These are phyloP conservation scores for Lithohypha guttulata DNA, from an alignment of 2,329 filamentous ascomycete genomes.

Conservation along the genomic window DNA sequence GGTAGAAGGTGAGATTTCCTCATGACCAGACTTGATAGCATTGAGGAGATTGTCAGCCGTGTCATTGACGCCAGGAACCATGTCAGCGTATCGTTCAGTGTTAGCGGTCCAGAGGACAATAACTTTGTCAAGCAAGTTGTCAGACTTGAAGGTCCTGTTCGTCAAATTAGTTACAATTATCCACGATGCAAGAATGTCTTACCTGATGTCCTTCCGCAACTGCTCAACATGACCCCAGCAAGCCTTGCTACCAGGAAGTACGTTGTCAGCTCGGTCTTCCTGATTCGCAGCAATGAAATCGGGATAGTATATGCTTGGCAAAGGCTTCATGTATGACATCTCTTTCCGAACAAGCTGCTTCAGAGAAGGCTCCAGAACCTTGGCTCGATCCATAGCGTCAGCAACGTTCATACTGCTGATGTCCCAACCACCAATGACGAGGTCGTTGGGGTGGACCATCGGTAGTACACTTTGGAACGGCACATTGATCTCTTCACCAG, in stretches of 20 bases:
- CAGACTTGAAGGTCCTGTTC: constrained; percentile 76
- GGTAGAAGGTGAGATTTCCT: constrained; percentile 88
- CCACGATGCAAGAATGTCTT: constrained; percentile 26
- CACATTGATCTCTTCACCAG: constrained; percentile 83
- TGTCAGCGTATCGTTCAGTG: constrained; percentile 89
- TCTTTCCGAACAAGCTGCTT: constrained; percentile 87
- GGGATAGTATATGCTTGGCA: constrained; percentile 95
- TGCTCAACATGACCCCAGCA: constrained; percentile 81
- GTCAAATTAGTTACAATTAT: too few species aligned
- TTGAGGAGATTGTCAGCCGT: constrained; percentile 88
- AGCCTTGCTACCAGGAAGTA: constrained; percentile 73
- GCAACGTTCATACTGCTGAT: constrained; percentile 86
- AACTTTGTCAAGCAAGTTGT: constrained; percentile 81
- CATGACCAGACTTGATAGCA: constrained; percentile 74
- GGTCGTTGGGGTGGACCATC: constrained; percentile 94
- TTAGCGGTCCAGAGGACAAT: constrained; percentile 98
- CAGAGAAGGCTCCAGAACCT: constrained; percentile 88
- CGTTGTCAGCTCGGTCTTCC: constrained; percentile 87
- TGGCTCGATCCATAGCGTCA: constrained; percentile 87
- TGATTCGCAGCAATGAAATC: constrained; percentile 99
- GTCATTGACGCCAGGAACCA: constrained; percentile 84
- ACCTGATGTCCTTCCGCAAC: constrained; percentile 84
- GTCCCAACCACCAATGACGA: constrained; percentile 93
- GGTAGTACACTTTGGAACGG: constrained; percentile 89
- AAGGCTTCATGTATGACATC: constrained; percentile 76